Evolutionary conservation across 2,329 filamentous ascomycete species (phyloP), one percentile per base, ranked within the genome.

Genomic region (Aspergillus neoniger): DNA sequence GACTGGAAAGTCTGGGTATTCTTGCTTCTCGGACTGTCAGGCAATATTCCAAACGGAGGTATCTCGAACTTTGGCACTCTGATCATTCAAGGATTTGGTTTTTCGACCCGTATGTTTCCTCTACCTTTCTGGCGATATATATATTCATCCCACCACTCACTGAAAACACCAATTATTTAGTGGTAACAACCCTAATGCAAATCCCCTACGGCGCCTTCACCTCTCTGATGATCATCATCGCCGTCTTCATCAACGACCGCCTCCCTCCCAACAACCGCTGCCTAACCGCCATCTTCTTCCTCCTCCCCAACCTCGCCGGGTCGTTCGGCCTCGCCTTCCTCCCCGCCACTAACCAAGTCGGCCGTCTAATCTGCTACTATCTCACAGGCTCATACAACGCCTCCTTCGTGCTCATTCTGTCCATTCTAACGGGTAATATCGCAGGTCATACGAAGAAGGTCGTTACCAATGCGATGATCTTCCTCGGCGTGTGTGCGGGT

Each of bases 1-100:
- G 85, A 88, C 64, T 79, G 83, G 0, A 86, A 88, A 72, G 85
- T 84, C 0, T 88, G 85, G 84, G 76, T 87, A 15, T 67, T 87
- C 5, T 85, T 86, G 59, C 63, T 85, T 28, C 79, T 83, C 71
- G 80, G 63, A 0, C 23, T 64, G 17, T 57, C 56, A 14, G 59
- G 57, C 2, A 68, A 68, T 7, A 71, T 72, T 30, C 69, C 68
- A 8, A 71, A 77, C 67, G 73, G 71, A 15, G 69, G 71, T 1
- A 69, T 73, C 41, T 69, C 70, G 4, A 72, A 72, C 48, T 73
- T 72, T 59, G 63, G 63, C 7, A 70, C 65, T 1, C 44, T 74
- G 28, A 70, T 76, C 5, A 70, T 75, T 39, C 69, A 74, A 28
- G 72, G 79, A 0, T 76, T 82, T 25, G 80, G 80, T 2, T 81